Conservation (phyloP, 2,329 filamentous ascomycete genomes). For the Samsoniella hepiali region DNA sequence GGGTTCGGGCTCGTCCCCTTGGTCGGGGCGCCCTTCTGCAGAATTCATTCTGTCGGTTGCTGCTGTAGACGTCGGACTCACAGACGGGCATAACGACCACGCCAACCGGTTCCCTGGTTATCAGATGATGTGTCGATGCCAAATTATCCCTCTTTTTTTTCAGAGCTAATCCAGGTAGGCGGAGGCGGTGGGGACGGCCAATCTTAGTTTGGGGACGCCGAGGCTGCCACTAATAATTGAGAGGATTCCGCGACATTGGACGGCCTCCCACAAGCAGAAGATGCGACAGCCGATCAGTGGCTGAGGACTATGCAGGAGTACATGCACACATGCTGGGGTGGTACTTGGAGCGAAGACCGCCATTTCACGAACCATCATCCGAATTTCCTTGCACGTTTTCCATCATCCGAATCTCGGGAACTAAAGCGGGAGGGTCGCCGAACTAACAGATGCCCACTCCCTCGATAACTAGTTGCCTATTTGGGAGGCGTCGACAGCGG, state of each 20-base stretch:
- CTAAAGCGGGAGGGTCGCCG: background rate
- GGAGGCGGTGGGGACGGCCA: background rate
- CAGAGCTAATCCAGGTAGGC: background rate
- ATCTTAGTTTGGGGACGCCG: background rate
- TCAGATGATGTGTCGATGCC: background rate
- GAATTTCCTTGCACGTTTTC: too few relatives aligned
- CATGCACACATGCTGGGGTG: too few relatives aligned
- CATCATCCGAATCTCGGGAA: background rate
- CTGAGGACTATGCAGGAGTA: too few relatives aligned
- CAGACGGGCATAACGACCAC: background rate
- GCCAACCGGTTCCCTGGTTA: background rate
- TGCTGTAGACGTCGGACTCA: background rate
- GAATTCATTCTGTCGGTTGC: background rate
- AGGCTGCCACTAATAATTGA: background rate
- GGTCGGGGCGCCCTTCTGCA: background rate
- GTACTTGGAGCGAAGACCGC: too few relatives aligned
- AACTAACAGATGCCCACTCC: background rate
- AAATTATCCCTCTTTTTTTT: background rate
- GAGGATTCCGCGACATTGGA: background rate
- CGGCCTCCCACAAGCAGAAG: background rate
- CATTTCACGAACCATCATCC: too few relatives aligned
- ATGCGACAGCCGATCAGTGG: too few relatives aligned
- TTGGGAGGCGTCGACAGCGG: background rate
- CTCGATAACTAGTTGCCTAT: background rate
- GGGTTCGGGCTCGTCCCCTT: slow-evolving; percentile 1